Percentiles rank a stretch among this genome's conserved stretches.
Conservation (phyloP, 176 grass and related monocot genomes). For the Pharus latifolius region DNA sequence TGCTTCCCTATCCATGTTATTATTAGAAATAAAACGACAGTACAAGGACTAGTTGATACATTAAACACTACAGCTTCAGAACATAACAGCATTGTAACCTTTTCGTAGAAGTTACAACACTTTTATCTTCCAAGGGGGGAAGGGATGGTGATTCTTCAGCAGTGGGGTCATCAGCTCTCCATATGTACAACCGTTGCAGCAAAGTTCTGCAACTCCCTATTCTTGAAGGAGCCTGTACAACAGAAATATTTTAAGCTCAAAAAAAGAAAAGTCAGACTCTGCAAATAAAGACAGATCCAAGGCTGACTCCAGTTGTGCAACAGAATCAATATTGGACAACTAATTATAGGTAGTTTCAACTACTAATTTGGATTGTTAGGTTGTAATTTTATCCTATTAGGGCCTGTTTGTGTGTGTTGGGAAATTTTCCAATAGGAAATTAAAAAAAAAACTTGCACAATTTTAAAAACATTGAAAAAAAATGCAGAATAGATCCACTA, state of each 20-base stretch:
- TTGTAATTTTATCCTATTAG: neutral
- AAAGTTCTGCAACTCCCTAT: slow-evolving; percentile 3
- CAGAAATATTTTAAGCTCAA: neutral
- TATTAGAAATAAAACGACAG: neutral
- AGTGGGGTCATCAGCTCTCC: slow-evolving; percentile 3
- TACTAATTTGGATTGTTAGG: neutral
- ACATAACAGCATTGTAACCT: slow-evolving; percentile 10
- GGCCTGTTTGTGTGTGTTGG: too few species aligned
- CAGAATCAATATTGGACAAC: neutral
- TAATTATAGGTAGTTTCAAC: neutral
- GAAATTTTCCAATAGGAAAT: too few species aligned
- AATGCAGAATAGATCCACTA: too few species aligned
- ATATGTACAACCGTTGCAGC: slow-evolving; percentile 19
- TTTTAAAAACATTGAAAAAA: too few species aligned
- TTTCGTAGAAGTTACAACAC: neutral
- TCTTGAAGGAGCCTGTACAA: slow-evolving; percentile 21
- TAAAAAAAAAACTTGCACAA: too few species aligned
- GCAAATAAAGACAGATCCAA: neutral
- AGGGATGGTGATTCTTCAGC: neutral
- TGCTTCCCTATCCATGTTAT: slow-evolving; percentile 17
- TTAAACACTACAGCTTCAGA: neutral
- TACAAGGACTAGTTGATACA: slow-evolving; percentile 10
- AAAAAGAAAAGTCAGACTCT: neutral
- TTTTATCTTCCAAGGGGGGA: neutral
- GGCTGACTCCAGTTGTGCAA: neutral